Evolutionary conservation across 345 rosid genomes (phyloP).

Genomic region (Salix viminalis): DNA sequence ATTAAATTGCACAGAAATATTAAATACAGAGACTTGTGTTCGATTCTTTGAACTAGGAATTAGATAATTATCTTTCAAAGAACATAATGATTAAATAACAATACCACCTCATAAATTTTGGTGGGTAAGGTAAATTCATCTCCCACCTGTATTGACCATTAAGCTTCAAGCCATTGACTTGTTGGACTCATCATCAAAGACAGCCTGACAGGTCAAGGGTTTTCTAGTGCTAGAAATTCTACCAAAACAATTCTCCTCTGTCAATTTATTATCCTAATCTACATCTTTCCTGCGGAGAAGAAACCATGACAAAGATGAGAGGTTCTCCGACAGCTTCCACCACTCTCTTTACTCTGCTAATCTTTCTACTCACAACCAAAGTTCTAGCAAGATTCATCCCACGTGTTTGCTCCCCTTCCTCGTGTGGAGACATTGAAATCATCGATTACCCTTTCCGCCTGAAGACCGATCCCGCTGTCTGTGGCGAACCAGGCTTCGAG

Average conservation of each 20-base stretch:
- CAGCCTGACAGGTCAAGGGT: too few species aligned
- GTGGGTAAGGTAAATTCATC: too few species aligned
- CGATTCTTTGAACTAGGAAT: too few species aligned
- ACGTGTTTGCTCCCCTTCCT: slow-evolving; percentile 25
- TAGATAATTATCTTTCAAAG: too few species aligned
- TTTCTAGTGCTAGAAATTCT: not conserved
- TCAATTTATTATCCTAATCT: not conserved
- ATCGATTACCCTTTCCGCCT: slow-evolving; percentile 42
- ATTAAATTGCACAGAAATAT: too few species aligned
- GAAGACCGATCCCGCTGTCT: slow-evolving; percentile 16
- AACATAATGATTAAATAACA: too few species aligned
- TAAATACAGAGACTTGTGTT: too few species aligned
- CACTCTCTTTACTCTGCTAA: slow-evolving; percentile 9
- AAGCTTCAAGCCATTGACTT: too few species aligned
- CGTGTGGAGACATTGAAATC: slow-evolving; percentile 34
- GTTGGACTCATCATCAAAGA: too few species aligned
- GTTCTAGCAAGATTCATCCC: slow-evolving; percentile 20
- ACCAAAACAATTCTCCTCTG: not conserved
- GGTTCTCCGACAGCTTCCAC: not conserved
- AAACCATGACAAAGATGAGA: slow-evolving; percentile 1
- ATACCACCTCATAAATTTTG: too few species aligned
- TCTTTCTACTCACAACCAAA: not conserved
- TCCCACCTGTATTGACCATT: too few species aligned
- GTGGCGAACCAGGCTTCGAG: slow-evolving; percentile 26
- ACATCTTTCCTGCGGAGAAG: not conserved